phyloP scores from a whole-genome alignment of 257 asterid species.

The Cruciata laevipes region DNA sequence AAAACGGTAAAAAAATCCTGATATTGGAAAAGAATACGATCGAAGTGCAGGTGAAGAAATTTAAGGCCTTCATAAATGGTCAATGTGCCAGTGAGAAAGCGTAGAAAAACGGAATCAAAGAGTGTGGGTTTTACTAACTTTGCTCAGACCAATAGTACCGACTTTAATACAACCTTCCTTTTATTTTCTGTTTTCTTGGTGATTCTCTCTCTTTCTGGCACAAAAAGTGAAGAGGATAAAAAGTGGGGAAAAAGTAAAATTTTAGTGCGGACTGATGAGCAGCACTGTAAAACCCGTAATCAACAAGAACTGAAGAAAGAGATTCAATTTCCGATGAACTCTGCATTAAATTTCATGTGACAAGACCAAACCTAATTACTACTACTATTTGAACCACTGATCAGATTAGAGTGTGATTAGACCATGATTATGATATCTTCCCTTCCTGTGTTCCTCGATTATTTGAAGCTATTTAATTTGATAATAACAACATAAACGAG shows the following conservation, averaged over 20 bases:
- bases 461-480: neutral
- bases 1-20: too few species aligned
- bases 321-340: neutral
- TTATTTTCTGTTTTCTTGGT: neutral
- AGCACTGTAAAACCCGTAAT: neutral
- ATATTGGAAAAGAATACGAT: too few species aligned
- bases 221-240: neutral
- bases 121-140: neutral
- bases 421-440: neutral
- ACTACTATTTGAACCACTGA: neutral
- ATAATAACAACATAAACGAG: neutral
- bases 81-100: slow-evolving; percentile 3
- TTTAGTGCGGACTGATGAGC: slow-evolving; percentile 1
- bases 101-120: neutral
- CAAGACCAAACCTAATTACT: neutral
- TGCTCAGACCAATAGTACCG: neutral
- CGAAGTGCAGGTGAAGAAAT: slow-evolving; percentile 9
- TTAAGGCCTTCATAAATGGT: slow-evolving; percentile 2
- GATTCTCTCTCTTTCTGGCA: neutral
- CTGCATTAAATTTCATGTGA: slow-evolving; percentile 9
- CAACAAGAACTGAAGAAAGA: too few species aligned
- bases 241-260: neutral
- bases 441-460: neutral
- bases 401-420: neutral
- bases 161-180: neutral